Base-by-base conservation (phyloP, 768 basidiomycete species). In the Boletus subcaerulescens region DNA sequence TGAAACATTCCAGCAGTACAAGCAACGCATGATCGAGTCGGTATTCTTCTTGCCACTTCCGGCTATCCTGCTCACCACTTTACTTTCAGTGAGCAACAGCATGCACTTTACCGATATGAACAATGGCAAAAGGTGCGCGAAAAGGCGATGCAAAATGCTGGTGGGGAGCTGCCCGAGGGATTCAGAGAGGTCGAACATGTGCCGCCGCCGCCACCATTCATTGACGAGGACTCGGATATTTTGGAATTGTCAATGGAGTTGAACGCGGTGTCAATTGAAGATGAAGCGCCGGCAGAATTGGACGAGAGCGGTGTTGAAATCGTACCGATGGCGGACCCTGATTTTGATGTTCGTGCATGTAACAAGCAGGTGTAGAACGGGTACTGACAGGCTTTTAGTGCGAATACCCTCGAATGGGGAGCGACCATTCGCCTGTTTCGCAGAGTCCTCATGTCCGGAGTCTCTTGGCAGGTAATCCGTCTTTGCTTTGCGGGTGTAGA, bases 251-350 rank as follows among this genome's bases (percentile, higher is more conserved):
- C 92, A 5, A 87, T 97, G 73, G 95, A 97, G 66, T 75, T 98
- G 64, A 90, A 85, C 65, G 87, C 89, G 9, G 85, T 87, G 42
- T 86, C 90, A 9, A 85, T 93, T 51, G 92, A 93, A 52, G 74
- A 74, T 7, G 81, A 81, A 55, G 65, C 76, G 11, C 76, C 83
- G 9, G 81, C 81, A 58, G 85, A 89, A 64, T 67, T 91, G 60
- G 89, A 91, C 59, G 89, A 91, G 65, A 82, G 80, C 55, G 91
- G 90, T 38, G 80, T 95, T 50, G 93, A 95, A 69, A 77, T 89
- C 56, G 91, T 95, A 26, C 93, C 93, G 32, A 89, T 91, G 81
- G 93, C 93, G 43, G 93, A 95, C 74, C 92, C 93, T 55, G 93
- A 89, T 42, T 71, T 91, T 63, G 87, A 90, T 72, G 89, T 89